phyloP scores from a whole-genome alignment of 2,329 filamentous ascomycete species.

The Cladophialophora psammophila region DNA sequence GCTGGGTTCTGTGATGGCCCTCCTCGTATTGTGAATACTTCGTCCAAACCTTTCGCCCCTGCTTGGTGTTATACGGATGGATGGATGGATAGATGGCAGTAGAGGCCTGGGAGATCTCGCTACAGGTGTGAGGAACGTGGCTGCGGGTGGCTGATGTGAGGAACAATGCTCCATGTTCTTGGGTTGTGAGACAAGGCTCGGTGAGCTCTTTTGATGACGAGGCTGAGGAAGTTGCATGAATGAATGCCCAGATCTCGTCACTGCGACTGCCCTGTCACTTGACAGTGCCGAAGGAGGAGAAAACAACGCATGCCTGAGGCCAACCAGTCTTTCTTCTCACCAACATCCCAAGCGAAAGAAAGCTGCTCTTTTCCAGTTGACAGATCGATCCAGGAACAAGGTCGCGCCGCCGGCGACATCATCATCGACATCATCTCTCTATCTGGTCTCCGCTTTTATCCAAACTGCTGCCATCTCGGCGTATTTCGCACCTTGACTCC shows the following conservation, averaged over 20 bases:
- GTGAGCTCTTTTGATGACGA: not conserved
- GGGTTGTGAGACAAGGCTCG: not conserved
- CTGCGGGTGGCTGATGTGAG: not conserved
- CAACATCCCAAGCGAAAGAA: not conserved
- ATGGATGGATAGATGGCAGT: not conserved
- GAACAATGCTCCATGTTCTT: not conserved
- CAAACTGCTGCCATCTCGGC: not conserved
- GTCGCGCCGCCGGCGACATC: not conserved
- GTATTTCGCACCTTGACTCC: not conserved
- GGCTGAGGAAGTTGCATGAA: not conserved
- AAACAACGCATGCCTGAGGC: not conserved
- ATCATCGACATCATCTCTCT: not conserved
- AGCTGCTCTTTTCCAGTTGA: not conserved
- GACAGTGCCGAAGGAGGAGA: not conserved
- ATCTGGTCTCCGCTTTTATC: not conserved
- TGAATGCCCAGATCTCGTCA: not conserved
- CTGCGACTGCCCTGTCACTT: not conserved
- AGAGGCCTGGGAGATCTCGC: not conserved
- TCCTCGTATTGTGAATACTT: not conserved
- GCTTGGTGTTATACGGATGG: not conserved
- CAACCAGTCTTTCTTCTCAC: not conserved
- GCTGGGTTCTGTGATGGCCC: not conserved
- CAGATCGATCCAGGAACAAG: not conserved
- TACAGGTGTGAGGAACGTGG: not conserved
- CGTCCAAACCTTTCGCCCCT: not conserved